Evolutionary conservation across 345 rosid genomes (phyloP).

Genomic region (Raphanus sativus): DNA sequence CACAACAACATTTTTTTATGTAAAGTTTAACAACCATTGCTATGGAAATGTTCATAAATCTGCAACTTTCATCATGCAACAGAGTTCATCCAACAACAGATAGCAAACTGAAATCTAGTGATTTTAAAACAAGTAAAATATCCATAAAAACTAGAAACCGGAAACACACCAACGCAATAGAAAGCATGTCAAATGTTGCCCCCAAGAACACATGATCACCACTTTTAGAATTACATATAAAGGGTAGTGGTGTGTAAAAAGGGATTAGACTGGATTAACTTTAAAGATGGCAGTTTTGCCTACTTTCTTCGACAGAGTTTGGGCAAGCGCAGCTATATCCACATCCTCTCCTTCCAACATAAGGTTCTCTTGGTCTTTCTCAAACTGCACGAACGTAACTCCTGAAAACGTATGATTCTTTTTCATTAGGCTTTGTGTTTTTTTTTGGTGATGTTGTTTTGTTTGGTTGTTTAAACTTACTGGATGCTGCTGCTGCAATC

Average conservation of each 20-base stretch:
- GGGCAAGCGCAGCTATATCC: background rate
- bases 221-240: background rate
- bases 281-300: conserved; percentile 16
- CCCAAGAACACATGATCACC: background rate
- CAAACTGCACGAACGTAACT: conserved; percentile 2
- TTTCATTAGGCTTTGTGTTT: background rate
- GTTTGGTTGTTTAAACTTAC: background rate
- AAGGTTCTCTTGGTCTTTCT: conserved; percentile 6
- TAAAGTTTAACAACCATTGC: background rate
- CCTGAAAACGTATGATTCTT: conserved; percentile 1
- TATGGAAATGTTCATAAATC: background rate
- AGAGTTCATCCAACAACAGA: conserved; percentile 1
- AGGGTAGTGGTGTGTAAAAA: background rate
- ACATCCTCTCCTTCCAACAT: conserved; percentile 1
- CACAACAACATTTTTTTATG: background rate
- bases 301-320: conserved; percentile 18
- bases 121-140: background rate
- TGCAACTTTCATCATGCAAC: conserved; percentile 5
- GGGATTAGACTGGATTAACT: background rate
- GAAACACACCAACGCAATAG: conserved; percentile 1
- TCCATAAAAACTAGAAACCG: background rate
- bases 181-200: conserved; percentile 1
- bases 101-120: background rate
- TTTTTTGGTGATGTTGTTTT: background rate
- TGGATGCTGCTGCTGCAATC: background rate